These are phyloP conservation scores for Ceratocystiopsis sp. DNA, from an alignment of 2,329 filamentous ascomycete species.

Conservation along the genomic window DNA sequence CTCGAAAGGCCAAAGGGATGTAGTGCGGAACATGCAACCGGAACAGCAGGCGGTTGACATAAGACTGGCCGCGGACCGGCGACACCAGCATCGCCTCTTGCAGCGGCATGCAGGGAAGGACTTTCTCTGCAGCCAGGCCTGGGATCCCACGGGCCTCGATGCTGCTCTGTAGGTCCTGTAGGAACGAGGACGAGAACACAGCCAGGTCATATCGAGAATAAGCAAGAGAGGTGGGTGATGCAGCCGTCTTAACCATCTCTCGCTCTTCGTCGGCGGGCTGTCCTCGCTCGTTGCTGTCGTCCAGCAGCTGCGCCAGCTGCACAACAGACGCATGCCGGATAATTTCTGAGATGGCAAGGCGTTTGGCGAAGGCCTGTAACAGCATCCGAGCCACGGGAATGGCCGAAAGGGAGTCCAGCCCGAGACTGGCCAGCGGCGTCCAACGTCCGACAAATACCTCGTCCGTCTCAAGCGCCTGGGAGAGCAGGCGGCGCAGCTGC, in stretches of 20 bases:
- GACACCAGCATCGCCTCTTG: slow-evolving; percentile 76
- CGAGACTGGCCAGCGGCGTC: slow-evolving; percentile 61
- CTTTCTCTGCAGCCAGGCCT: slow-evolving; percentile 23
- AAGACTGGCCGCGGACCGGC: slow-evolving; percentile 29
- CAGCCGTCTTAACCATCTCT: too few species aligned
- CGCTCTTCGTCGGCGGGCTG: not conserved
- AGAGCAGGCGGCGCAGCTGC: slow-evolving; percentile 23
- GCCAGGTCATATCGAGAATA: slow-evolving; percentile 2
- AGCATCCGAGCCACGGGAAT: slow-evolving; percentile 51
- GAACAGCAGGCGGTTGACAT: slow-evolving; percentile 58
- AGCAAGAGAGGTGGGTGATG: not conserved
- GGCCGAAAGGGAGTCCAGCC: slow-evolving; percentile 69
- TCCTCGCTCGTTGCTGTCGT: not conserved
- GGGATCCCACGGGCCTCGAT: slow-evolving; percentile 1
- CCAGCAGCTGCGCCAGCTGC: slow-evolving; percentile 30
- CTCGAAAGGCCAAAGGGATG: not conserved
- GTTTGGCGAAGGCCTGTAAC: slow-evolving; percentile 23
- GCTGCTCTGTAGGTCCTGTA: slow-evolving; percentile 3
- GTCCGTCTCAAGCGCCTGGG: slow-evolving; percentile 29
- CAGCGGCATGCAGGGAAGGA: slow-evolving; percentile 71
- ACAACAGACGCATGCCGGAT: slow-evolving; percentile 52
- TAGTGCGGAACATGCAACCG: slow-evolving; percentile 26
- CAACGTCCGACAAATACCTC: slow-evolving; percentile 35
- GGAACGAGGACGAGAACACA: slow-evolving; percentile 15
- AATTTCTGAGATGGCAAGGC: slow-evolving; percentile 50